Conservation (phyloP, 192 early-diverging fungal species). For the Glomus cerebriforme region DNA sequence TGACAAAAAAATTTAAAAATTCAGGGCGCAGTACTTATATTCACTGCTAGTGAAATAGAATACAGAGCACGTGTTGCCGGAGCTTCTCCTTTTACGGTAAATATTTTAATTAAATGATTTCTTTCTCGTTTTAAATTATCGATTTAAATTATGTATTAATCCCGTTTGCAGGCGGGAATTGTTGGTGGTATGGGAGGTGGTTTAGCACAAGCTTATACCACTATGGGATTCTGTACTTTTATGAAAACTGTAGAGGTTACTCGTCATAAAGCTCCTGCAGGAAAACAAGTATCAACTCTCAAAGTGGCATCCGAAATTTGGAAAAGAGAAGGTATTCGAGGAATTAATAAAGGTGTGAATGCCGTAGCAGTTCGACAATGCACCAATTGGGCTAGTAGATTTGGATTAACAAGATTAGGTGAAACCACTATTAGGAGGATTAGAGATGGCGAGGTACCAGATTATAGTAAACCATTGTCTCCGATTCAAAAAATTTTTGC, state of each 20-base stretch:
- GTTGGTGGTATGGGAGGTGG: slow-evolving; percentile 95
- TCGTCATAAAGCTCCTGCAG: slow-evolving; percentile 78
- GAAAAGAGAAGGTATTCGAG: slow-evolving; percentile 88
- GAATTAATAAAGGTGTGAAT: slow-evolving; percentile 98
- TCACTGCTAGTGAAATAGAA: slow-evolving; percentile 65
- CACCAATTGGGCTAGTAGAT: slow-evolving; percentile 99
- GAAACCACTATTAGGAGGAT: slow-evolving; percentile 69
- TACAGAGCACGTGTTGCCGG: slow-evolving; percentile 54
- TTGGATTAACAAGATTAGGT: slow-evolving; percentile 79
- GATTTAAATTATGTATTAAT: slow-evolving; percentile 26
- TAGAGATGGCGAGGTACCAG: slow-evolving; percentile 45
- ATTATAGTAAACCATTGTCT: slow-evolving; percentile 44
- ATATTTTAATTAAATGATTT: slow-evolving; percentile 3
- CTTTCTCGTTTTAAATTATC: slow-evolving; percentile 23
- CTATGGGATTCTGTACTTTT: slow-evolving; percentile 99
- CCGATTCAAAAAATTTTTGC: slow-evolving; percentile 68
- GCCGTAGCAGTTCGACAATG: slow-evolving; percentile 97
- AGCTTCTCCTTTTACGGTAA: slow-evolving; percentile 53
- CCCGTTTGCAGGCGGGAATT: slow-evolving; percentile 70
- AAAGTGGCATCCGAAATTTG: slow-evolving; percentile 89
- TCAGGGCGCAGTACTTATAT: slow-evolving; percentile 58
- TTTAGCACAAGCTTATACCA: slow-evolving; percentile 93
- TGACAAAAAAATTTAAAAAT: too few species aligned
- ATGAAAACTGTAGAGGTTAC: slow-evolving; percentile 99
- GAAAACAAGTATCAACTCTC: slow-evolving; percentile 68